Evolutionary conservation across 2,329 filamentous ascomycete species (phyloP).

Genomic region (Neurospora sp.): DNA sequence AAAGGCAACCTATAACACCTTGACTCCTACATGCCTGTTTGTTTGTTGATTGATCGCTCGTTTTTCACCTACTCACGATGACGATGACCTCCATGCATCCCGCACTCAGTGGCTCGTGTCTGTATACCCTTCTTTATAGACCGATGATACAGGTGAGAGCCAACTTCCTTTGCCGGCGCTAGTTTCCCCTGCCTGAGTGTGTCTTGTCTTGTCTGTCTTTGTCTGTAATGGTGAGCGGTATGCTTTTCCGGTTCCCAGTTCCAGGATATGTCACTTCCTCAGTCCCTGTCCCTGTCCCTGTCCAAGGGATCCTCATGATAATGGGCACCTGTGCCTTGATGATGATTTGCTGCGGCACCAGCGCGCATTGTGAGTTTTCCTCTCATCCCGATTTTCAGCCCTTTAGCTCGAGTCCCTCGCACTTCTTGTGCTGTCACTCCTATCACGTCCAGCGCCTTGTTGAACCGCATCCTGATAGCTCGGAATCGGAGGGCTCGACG

Average conservation of each 20-base stretch:
- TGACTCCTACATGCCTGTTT: neutral
- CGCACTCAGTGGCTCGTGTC: neutral
- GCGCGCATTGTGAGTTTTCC: neutral
- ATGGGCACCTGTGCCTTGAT: neutral
- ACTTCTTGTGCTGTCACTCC: conserved; percentile 30
- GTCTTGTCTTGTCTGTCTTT: neutral
- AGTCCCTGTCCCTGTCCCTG: neutral
- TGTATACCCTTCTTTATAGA: neutral
- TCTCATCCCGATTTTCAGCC: neutral
- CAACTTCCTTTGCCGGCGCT: neutral
- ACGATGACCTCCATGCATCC: neutral
- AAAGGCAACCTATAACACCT: neutral
- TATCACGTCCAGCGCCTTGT: conserved; percentile 38
- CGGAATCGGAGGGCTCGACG: conserved; percentile 57
- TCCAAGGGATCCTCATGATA: neutral
- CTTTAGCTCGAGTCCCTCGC: conserved; percentile 8
- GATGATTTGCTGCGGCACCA: neutral
- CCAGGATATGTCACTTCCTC: neutral
- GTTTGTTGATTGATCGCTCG: neutral
- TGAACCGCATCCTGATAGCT: conserved; percentile 69
- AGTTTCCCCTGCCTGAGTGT: neutral
- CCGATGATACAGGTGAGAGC: neutral
- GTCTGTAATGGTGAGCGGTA: neutral
- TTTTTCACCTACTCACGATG: neutral
- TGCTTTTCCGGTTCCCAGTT: neutral